Evolutionary conservation across 225 moss, liverwort and hornwort species (phyloP).

Genomic region (Bryoerythrophyllum caledonicum): DNA sequence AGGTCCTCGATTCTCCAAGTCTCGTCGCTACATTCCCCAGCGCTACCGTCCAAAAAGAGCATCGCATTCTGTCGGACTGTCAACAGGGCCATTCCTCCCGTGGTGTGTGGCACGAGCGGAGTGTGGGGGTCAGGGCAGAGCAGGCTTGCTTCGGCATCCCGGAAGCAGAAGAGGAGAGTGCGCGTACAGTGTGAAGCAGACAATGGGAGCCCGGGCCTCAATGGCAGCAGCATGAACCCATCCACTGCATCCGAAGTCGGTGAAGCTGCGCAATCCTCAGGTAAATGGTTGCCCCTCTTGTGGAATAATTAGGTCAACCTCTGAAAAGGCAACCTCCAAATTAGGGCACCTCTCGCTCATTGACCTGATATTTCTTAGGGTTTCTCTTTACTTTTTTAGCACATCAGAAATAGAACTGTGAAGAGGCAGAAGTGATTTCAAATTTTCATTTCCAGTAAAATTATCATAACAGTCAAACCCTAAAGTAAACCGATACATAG

Average conservation of each 20-base stretch:
- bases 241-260: conserved; percentile 2
- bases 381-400: too few relatives aligned
- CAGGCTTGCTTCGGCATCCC: conserved; percentile 22
- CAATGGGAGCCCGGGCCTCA: conserved; percentile 18
- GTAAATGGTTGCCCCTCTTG: conserved; percentile 17
- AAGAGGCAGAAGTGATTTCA: too few relatives aligned
- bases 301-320: conserved; percentile 5
- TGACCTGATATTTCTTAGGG: background rate
- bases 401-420: too few relatives aligned
- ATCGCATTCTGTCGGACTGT: background rate
- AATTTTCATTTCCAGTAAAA: too few relatives aligned
- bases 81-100: background rate
- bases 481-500: too few relatives aligned
- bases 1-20: conserved; percentile 36
- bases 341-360: conserved; percentile 12
- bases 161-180: conserved; percentile 28
- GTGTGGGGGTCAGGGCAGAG: conserved; percentile 40
- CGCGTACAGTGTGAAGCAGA: conserved; percentile 41
- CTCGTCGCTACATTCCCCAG: conserved; percentile 33
- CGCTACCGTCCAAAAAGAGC: conserved; percentile 13
- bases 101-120: conserved; percentile 19
- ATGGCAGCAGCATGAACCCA: conserved; percentile 15
- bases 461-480: too few relatives aligned
- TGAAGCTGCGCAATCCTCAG: conserved; percentile 22
- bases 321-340: background rate